A percentile compares a stretch with the other conserved stretches of the same genome.
These are phyloP conservation scores for Colletotrichum nymphaeae DNA, from an alignment of 2,329 filamentous ascomycete species.

Conservation along the genomic window DNA sequence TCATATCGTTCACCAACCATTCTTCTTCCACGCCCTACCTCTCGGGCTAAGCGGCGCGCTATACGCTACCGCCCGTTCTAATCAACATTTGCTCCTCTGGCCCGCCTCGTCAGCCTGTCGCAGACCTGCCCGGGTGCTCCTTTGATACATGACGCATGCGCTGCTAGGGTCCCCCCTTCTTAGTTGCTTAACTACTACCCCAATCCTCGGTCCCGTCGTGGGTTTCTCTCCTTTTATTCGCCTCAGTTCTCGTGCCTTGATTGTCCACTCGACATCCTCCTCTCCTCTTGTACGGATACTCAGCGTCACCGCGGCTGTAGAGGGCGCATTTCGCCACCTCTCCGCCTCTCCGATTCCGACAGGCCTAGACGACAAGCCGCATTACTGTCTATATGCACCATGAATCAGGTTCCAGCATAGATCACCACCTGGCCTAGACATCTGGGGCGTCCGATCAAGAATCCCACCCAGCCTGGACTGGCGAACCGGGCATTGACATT, in stretches of 20 bases:
- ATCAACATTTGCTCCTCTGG: constrained; percentile 25
- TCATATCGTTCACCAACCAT: constrained; percentile 1
- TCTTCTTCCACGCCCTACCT: not conserved
- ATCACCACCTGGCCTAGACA: constrained; percentile 36
- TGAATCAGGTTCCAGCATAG: constrained; percentile 40
- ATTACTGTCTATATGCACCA: constrained; percentile 48
- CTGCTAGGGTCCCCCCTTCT: constrained; percentile 36
- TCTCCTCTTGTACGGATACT: constrained; percentile 3
- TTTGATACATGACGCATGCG: constrained; percentile 37
- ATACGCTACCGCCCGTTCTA: constrained; percentile 28
- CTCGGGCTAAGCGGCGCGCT: constrained; percentile 23
- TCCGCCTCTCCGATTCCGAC: constrained; percentile 9
- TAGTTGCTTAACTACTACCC: constrained; percentile 31
- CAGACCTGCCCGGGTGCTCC: constrained; percentile 35
- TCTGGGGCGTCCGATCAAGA: constrained; percentile 24
- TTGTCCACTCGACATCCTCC: constrained; percentile 14
- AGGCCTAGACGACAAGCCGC: constrained; percentile 39
- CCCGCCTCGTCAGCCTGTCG: constrained; percentile 33
- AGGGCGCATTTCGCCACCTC: constrained; percentile 12
- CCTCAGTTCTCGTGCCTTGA: constrained; percentile 17
- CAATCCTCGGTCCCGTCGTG: constrained; percentile 28
- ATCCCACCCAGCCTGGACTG: constrained; percentile 18
- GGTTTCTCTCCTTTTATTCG: constrained; percentile 21
- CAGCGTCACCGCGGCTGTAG: constrained; percentile 16
- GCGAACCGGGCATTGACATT: not conserved